Percentiles rank a stretch among this genome's conserved stretches.
Evolutionary conservation across 2,329 filamentous ascomycete genomes (phyloP).

Genomic region (Knufia fluminis): DNA sequence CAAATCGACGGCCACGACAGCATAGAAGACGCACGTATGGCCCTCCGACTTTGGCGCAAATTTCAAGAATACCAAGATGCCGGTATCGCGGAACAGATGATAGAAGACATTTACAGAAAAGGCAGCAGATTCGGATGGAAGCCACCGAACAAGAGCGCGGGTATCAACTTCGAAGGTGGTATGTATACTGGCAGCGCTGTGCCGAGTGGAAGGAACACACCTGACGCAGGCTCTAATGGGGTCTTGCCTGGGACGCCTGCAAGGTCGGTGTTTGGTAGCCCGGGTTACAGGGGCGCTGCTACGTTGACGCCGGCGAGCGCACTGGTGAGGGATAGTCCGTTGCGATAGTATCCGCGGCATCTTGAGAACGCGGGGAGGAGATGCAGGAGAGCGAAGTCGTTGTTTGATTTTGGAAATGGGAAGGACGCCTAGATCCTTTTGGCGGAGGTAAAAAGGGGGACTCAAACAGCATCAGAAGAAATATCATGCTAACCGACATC

Average conservation of each 20-base stretch:
- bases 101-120: constrained; percentile 74
- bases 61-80: constrained; percentile 83
- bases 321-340: constrained; percentile 20
- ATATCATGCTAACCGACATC: neutral
- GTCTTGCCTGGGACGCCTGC: constrained; percentile 6
- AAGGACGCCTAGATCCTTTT: no score
- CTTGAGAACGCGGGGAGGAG: neutral
- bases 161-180: constrained; percentile 23
- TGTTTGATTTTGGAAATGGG: neutral
- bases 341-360: constrained; percentile 11
- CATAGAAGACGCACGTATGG: constrained; percentile 88
- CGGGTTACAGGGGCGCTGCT: constrained; percentile 12
- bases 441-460: no score
- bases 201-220: constrained; percentile 25
- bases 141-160: constrained; percentile 37
- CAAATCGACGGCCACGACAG: constrained; percentile 61
- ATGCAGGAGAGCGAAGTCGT: neutral
- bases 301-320: constrained; percentile 20
- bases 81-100: constrained; percentile 70
- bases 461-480: neutral
- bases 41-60: constrained; percentile 79
- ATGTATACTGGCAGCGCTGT: constrained; percentile 18
- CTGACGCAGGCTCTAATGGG: constrained; percentile 16
- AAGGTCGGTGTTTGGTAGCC: constrained; percentile 2
- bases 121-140: constrained; percentile 51